Base-by-base conservation (phyloP, 2,329 filamentous ascomycete species). In the Colletotrichum higginsianum region DNA sequence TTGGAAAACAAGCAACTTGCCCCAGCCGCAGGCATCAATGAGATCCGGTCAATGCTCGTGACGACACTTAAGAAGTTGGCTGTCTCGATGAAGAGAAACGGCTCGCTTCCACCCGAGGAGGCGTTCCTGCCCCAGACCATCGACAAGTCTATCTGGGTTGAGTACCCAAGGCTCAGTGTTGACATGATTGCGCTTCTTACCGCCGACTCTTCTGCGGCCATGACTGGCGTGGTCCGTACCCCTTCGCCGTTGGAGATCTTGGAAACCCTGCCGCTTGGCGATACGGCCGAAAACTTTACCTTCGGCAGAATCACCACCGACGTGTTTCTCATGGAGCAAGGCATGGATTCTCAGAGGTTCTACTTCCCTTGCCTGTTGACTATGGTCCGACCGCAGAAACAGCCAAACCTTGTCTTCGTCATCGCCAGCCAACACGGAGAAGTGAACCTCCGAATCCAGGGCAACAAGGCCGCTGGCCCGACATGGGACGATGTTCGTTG, bases 401-500 rank as follows among this genome's bases (percentile, higher is more conserved):
- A 94, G 66, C 90, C 91, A 67, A 90, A 90, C 62, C 87, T 95
- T 8, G 90, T 91, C 61, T 91, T 95, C 61, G 85, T 93, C 6
- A 87, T 98, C 66, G 91, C 93, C 16, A 97, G 93, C 80, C 94
- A 97, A 81, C 93, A 91, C 75, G 92, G 93, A 16, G 86, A 92
- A 23, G 87, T 97, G 70, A 94, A 95, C 75, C 83, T 98, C 46
- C 85, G 88, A 57, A 90, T 98, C 16, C 92, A 93, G 76, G 85
- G 88, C 35, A 91, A 91, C 77, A 91, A 91, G 75, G 90, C 88
- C 74, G 83, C 86, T 8, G 93, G 93, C 0, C 89, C 93, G 2
- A 91, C 89, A 0, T 98, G 95, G 95, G 90, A 94, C 8, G 93
- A 96, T 78, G 89, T 97, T 6, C 88, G 90, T 52, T 98, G 95